Conservation (phyloP, 208 protist genomes). For the Leishmania turanica region DNA sequence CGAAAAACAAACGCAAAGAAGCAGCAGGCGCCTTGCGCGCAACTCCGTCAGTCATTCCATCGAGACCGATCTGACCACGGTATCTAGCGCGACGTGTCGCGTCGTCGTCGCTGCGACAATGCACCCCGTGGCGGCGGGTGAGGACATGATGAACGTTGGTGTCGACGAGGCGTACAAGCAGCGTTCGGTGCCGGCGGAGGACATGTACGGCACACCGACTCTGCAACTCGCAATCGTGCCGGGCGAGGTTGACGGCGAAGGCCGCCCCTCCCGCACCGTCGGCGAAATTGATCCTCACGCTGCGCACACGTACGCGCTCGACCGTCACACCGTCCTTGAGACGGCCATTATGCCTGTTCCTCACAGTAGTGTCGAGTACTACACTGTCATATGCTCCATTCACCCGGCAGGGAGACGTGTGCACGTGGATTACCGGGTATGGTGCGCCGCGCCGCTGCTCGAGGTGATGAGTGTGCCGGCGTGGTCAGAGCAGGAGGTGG, state of each 20-base stretch:
- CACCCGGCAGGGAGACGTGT: constrained; percentile 39
- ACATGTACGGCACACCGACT: background rate
- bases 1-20: background rate
- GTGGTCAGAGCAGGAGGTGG: constrained; percentile 58
- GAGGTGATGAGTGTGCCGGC: constrained; percentile 43
- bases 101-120: constrained; percentile 23
- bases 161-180: constrained; percentile 22
- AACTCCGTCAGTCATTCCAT: background rate
- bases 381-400: constrained; percentile 64
- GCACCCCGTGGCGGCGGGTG: constrained; percentile 9
- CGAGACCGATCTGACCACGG: background rate
- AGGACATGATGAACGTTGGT: background rate
- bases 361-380: constrained; percentile 33
- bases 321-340: constrained; percentile 35
- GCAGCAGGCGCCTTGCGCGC: background rate
- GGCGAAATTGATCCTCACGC: constrained; percentile 32
- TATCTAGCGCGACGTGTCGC: constrained; percentile 7
- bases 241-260: constrained; percentile 26
- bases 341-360: constrained; percentile 34
- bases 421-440: constrained; percentile 57
- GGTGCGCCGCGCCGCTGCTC: constrained; percentile 54
- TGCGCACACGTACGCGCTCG: constrained; percentile 35
- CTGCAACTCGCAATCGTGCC: constrained; percentile 19
- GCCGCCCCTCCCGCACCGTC: constrained; percentile 30
- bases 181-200: background rate